Base-by-base conservation (phyloP, 345 rosid genomes). In the Salix brachista region DNA sequence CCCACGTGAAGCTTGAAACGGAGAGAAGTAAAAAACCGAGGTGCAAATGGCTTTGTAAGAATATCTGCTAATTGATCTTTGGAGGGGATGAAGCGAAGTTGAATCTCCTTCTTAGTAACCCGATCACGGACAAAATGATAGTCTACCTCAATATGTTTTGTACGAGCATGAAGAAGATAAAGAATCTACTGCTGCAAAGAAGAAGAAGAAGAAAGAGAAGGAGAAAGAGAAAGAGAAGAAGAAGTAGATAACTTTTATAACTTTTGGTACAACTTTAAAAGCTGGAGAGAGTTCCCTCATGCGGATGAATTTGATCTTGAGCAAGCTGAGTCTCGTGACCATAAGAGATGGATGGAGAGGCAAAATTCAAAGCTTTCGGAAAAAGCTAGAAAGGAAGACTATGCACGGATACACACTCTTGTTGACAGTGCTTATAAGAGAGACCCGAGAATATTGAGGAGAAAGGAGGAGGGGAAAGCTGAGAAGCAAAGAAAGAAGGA, bases 271-370 rank as follows among this genome's bases (percentile, higher is more conserved):
- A 69, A 46, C 82, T 96, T 92, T 81, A 96, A 85, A 86, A 96
- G 99, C 82, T 96, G 99, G 98, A 92, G 99, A 65, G 99, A 96
- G 77, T 96, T 96, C 84, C 98, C 99, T 13, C 97, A 92, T 83
- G 88, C 90, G 17, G 98, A 94, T 78, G 99, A 96, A 86, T 92
- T 87, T 86, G 98, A 96, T 83, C 85, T 96, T 41, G 99, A 96
- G 67, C 88, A 94, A 81, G 97, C 99, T 0, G 99, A 96, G 80
- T 92, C 97, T 60, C 98, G 99, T 77, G 98, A 96, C 65, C 98
- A 96, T 67, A 92, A 79, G 84, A 94, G 99, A 82, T 96, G 99
- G 99, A 94, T 96, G 97, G 99, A 96, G 88, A 92, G 97, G 88
- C 98, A 96, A 87, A 96, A 96, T 83, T 90, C 91, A 5, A 94